These are phyloP conservation scores for Aegilops umbellulata DNA, from an alignment of 176 grass and related monocot genomes.

Conservation along the genomic window DNA sequence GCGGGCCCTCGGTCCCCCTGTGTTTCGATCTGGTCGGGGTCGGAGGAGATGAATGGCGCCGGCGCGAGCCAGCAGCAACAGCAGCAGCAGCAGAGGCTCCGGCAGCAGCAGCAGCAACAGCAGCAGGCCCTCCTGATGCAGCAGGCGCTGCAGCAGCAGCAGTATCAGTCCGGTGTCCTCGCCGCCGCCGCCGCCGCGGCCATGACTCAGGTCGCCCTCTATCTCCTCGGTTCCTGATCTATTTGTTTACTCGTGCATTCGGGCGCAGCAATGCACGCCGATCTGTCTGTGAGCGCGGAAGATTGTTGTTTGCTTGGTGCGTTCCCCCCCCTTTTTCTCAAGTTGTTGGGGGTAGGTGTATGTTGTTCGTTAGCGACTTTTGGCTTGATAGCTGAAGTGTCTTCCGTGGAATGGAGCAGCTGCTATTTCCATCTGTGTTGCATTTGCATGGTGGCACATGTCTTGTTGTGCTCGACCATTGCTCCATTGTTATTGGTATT, in stretches of 20 bases:
- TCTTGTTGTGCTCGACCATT: neutral
- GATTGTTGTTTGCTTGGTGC: conserved; percentile 28
- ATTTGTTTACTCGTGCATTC: conserved; percentile 8
- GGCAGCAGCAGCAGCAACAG: conserved; percentile 61
- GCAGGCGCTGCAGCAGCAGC: conserved; percentile 71
- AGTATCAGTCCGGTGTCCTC: conserved; percentile 71
- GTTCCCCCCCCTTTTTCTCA: conserved; percentile 3
- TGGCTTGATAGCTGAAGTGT: conserved; percentile 14
- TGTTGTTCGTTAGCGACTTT: conserved; percentile 3
- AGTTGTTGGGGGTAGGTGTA: conserved; percentile 11
- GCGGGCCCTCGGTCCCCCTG: conserved; percentile 6
- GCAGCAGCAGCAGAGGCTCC: conserved; percentile 55
- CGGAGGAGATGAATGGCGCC: conserved; percentile 50
- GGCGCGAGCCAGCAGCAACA: conserved; percentile 50
- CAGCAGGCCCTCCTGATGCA: conserved; percentile 74
- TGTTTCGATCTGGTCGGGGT: conserved; percentile 43
- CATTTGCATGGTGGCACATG: conserved; percentile 17
- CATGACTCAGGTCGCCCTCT: conserved; percentile 58
- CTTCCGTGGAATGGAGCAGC: conserved; percentile 19
- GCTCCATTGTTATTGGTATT: conserved; percentile 3
- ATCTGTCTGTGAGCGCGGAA: conserved; percentile 23
- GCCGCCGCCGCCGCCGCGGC: conserved; percentile 58
- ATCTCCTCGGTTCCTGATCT: conserved; percentile 39
- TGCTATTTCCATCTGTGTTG: neutral
- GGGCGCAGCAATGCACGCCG: conserved; percentile 23